Conservation (phyloP, 2,329 filamentous ascomycete species). For the Nakataea oryzae region DNA sequence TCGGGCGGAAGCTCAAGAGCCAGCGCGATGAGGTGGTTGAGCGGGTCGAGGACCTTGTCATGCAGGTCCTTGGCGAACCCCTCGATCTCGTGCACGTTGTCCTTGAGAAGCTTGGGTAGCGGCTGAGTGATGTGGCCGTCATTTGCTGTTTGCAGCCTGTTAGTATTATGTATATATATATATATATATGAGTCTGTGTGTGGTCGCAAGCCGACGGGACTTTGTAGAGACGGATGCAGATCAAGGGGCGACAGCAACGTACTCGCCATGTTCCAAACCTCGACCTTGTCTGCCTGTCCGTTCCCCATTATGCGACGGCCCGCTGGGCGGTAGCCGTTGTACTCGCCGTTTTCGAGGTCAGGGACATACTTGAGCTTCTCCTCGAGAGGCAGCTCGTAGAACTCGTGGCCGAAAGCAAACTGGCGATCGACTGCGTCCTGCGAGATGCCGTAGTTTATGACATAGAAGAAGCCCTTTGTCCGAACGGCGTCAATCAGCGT, state of each 20-base stretch:
- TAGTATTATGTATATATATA: neutral
- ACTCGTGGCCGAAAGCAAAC: slow-evolving; percentile 47
- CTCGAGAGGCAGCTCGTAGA: slow-evolving; percentile 39
- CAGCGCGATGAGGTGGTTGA: slow-evolving; percentile 28
- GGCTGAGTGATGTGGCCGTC: slow-evolving; percentile 19
- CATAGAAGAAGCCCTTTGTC: slow-evolving; percentile 40
- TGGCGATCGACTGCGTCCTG: slow-evolving; percentile 48
- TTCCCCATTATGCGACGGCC: slow-evolving; percentile 15
- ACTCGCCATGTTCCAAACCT: slow-evolving; percentile 27
- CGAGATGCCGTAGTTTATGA: slow-evolving; percentile 49
- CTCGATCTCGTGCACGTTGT: slow-evolving; percentile 44
- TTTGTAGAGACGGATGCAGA: too few species aligned
- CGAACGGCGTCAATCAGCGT: slow-evolving; percentile 18
- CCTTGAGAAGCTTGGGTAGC: slow-evolving; percentile 31
- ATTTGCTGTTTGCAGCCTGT: neutral
- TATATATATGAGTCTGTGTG: too few species aligned
- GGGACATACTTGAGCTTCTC: slow-evolving; percentile 47
- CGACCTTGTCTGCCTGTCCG: slow-evolving; percentile 27
- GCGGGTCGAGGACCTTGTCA: slow-evolving; percentile 18
- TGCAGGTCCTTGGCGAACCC: slow-evolving; percentile 28
- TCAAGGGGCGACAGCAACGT: neutral
- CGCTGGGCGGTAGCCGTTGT: slow-evolving; percentile 44
- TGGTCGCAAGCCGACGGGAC: too few species aligned
- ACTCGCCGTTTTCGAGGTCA: slow-evolving; percentile 38
- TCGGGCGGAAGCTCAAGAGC: slow-evolving; percentile 47